Conservation (phyloP, 2,329 filamentous ascomycete genomes). For the Xylaria arbuscula region DNA sequence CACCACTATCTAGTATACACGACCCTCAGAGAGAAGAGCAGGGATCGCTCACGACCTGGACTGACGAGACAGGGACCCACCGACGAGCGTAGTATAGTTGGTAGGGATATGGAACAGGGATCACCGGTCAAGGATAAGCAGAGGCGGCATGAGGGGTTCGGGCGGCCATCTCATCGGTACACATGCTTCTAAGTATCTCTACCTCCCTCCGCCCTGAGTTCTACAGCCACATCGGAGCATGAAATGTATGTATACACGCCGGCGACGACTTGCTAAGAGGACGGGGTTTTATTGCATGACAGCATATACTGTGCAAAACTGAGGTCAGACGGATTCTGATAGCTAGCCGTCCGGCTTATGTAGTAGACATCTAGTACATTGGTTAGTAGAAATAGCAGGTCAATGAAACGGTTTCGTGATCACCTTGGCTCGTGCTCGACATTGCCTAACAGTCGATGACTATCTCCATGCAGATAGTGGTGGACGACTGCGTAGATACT, state of each 20-base stretch:
- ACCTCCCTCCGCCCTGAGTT: conserved; percentile 4
- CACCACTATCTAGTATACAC: background rate
- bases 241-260: too few relatives aligned
- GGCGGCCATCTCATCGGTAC: conserved; percentile 22
- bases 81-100: background rate
- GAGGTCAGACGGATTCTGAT: conserved; percentile 6
- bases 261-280: background rate
- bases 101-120: conserved; percentile 7
- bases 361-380: background rate
- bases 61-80: background rate
- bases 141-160: conserved; percentile 25
- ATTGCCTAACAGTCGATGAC: background rate
- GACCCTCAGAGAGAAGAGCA: background rate
- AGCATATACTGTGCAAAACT: conserved; percentile 14
- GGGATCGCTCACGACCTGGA: conserved; percentile 11
- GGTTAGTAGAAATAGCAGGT: background rate
- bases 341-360: background rate
- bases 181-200: conserved; percentile 12
- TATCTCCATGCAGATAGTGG: background rate
- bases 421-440: background rate
- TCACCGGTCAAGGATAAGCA: conserved; percentile 26
- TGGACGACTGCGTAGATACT: background rate
- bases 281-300: background rate
- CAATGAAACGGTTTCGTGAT: background rate
- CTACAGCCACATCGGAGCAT: too few relatives aligned